phyloP scores from a whole-genome alignment of 306 rosid genomes.

The Cicer chorassanicum region DNA sequence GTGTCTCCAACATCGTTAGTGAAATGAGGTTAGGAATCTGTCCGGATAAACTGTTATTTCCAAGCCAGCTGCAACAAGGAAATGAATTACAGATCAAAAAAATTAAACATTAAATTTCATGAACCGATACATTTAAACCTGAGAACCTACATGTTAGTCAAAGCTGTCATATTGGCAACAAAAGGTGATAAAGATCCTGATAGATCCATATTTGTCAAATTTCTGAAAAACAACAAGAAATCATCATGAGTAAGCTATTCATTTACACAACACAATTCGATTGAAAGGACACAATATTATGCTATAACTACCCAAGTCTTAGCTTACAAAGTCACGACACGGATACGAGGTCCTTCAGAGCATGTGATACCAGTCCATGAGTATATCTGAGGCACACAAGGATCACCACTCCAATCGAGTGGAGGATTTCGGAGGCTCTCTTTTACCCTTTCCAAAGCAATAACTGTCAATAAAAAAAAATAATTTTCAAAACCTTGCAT shows the following conservation, averaged over 20 bases:
- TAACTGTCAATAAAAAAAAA: conserved; percentile 58
- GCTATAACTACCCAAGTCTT: conserved; percentile 35
- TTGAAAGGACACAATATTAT: conserved; percentile 20
- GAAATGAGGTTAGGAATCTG: conserved; percentile 77
- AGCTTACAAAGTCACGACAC: conserved; percentile 81
- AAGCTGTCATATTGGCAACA: conserved; percentile 84
- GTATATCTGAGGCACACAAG: conserved; percentile 75
- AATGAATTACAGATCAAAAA: conserved; percentile 40
- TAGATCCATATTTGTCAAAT: conserved; percentile 78
- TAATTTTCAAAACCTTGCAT: conserved; percentile 40
- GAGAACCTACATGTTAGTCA: conserved; percentile 70
- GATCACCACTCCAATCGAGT: conserved; percentile 89
- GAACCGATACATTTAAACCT: neutral
- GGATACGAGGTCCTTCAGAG: conserved; percentile 67
- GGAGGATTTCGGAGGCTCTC: conserved; percentile 69
- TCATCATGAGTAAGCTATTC: conserved; percentile 42
- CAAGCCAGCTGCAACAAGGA: conserved; percentile 72
- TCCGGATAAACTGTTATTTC: conserved; percentile 81
- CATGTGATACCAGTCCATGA: conserved; percentile 93
- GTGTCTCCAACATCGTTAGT: conserved; percentile 62
- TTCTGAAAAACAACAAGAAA: conserved; percentile 65
- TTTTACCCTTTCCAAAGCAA: conserved; percentile 63
- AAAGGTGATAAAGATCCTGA: conserved; percentile 80
- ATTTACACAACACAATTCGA: conserved; percentile 33
- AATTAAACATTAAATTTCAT: conserved; percentile 26